Evolutionary conservation across 2,329 filamentous ascomycete species (phyloP).

Genomic region (Lecanicillium sp.): DNA sequence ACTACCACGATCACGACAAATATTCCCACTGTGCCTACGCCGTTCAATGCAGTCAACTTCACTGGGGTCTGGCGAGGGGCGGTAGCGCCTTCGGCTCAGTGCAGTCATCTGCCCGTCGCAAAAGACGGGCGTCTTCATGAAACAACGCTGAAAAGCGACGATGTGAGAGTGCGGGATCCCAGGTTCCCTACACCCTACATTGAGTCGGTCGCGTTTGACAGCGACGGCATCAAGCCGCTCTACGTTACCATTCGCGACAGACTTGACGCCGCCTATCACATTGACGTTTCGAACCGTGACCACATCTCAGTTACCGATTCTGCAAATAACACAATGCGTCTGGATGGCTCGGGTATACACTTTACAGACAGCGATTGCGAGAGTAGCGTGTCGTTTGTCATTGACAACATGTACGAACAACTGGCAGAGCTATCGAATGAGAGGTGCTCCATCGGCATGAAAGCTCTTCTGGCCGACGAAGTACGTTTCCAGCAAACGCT

Average conservation of each 20-base stretch:
- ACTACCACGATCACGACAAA: background rate
- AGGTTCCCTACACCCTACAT: slow-evolving; percentile 27
- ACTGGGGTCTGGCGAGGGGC: slow-evolving; percentile 5
- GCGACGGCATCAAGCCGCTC: slow-evolving; percentile 21
- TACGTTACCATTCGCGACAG: slow-evolving; percentile 24
- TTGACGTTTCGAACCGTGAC: slow-evolving; percentile 26
- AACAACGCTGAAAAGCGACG: slow-evolving; percentile 22
- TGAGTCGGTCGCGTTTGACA: slow-evolving; percentile 26
- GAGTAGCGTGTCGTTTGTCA: slow-evolving; percentile 22
- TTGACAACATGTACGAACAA: slow-evolving; percentile 25
- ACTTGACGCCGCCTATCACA: slow-evolving; percentile 16
- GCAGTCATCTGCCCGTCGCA: slow-evolving; percentile 19
- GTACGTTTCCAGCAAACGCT: slow-evolving; percentile 22
- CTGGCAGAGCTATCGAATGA: slow-evolving; percentile 21
- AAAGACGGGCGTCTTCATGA: slow-evolving; percentile 15
- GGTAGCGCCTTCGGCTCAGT: slow-evolving; percentile 11
- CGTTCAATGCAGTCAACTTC: slow-evolving; percentile 4
- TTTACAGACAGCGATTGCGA: slow-evolving; percentile 25
- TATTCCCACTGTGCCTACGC: background rate
- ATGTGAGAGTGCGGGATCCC: slow-evolving; percentile 19
- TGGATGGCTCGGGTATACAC: slow-evolving; percentile 24
- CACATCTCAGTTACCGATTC: slow-evolving; percentile 23
- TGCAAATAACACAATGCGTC: slow-evolving; percentile 21
- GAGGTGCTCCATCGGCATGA: slow-evolving; percentile 16
- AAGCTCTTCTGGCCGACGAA: background rate